Base-by-base conservation (phyloP, 148 eudicot genomes). In the Amaranthus cruentus region DNA sequence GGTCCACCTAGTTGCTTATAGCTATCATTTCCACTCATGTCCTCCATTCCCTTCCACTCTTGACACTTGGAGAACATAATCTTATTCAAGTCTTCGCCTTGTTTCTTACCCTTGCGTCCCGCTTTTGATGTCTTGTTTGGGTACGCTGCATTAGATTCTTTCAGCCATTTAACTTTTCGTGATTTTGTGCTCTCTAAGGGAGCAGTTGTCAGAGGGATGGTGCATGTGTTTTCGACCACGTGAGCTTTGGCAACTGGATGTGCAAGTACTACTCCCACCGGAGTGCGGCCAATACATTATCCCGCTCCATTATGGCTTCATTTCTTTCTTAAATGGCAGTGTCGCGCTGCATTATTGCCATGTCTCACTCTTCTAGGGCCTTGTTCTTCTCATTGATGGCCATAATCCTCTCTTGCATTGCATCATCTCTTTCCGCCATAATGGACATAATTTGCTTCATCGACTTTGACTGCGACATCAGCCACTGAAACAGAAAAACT, bases 401-500 rank as follows among this genome's bases (percentile, higher is more conserved):
- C 77, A 95, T 79, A 54, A 91, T 95, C 77, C 93, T 76, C 81
- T 95, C 98, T 78, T 95, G 98, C 76, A 95, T 85, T 6, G 98
- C 98, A 55, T 88, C 97, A 73, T 95, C 98, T 76, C 96, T 81
- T 82, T 95, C 98, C 6, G 93, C 92, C 97, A 95, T 89, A 6
- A 95, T 86, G 66, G 96, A 85, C 96, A 95, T 91, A 75, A 95
- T 88, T 69, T 95, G 98, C 80, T 91, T 95, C 98, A 95, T 95
- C 57, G 98, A 91, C 55, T 75, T 76, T 42, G 98, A 96, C 67
- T 95, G 97, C 81, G 89, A 97, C 97, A 94, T 88, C 65, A 95
- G 84, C 93, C 96, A 95, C 96, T 95, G 83, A 67, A 76, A 77
- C 51, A 64, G 68, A 21, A 49, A 52, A 15, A 48, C 44, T 47